Evolutionary conservation across 768 basidiomycete genomes (phyloP).

Genomic region (Russula brevipes): DNA sequence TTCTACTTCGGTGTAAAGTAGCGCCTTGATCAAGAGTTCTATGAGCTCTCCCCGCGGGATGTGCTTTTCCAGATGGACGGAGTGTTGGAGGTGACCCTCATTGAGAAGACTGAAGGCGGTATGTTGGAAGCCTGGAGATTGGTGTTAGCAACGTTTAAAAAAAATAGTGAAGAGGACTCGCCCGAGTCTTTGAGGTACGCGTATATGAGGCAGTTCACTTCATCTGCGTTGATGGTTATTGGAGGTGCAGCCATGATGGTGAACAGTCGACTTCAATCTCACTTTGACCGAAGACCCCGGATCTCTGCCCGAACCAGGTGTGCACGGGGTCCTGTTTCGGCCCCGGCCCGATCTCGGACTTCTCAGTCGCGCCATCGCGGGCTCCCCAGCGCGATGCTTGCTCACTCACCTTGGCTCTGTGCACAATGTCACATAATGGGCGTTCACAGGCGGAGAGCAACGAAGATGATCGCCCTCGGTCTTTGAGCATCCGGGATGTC

Average conservation of each 20-base stretch:
- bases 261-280: slow-evolving; percentile 16
- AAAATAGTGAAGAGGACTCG: slow-evolving; percentile 30
- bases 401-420: background rate
- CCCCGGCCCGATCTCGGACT: background rate
- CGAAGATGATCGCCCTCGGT: background rate
- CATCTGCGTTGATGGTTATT: slow-evolving; percentile 69
- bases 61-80: slow-evolving; percentile 62
- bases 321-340: background rate
- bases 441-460: background rate
- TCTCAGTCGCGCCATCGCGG: no score
- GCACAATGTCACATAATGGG: slow-evolving; percentile 2
- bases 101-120: slow-evolving; percentile 75
- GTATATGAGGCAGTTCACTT: slow-evolving; percentile 81
- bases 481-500: slow-evolving; percentile 8
- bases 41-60: slow-evolving; percentile 78
- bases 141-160: slow-evolving; percentile 13
- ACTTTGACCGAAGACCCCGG: slow-evolving; percentile 26
- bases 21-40: slow-evolving; percentile 72
- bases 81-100: slow-evolving; percentile 67
- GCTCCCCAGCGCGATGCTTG: background rate
- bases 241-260: slow-evolving; percentile 33
- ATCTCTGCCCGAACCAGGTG: background rate
- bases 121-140: slow-evolving; percentile 63
- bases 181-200: slow-evolving; percentile 82
- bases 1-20: slow-evolving; percentile 80